A percentile compares a stretch with the other conserved stretches of the same genome.
Conservation (phyloP, 1,139 yeast genomes). For the Blastobotrys apis region DNA sequence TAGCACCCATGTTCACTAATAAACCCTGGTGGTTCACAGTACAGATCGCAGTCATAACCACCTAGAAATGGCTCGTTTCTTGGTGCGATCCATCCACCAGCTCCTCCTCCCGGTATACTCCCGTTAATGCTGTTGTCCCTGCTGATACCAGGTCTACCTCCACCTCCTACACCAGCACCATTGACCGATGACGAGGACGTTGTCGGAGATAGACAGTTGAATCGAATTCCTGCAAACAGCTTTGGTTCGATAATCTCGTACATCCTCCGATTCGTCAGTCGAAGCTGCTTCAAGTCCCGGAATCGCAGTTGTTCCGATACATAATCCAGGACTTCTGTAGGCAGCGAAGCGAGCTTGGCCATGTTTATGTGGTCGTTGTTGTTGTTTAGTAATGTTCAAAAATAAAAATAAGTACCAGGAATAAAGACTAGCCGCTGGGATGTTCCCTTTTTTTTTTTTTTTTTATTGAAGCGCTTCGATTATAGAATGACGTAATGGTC, state of each 20-base stretch:
- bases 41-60: slow-evolving; percentile 2
- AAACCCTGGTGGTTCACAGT: slow-evolving; percentile 6
- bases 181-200: too few relatives aligned
- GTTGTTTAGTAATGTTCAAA: too few relatives aligned
- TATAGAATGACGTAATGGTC: too few relatives aligned
- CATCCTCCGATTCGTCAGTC: slow-evolving; percentile 1
- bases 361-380: too few relatives aligned
- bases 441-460: background rate
- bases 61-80: slow-evolving; percentile 2
- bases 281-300: background rate
- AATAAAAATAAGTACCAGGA: too few relatives aligned
- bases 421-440: too few relatives aligned
- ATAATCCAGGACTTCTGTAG: slow-evolving; percentile 8
- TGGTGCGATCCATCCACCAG: background rate
- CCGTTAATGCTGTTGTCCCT: too few relatives aligned
- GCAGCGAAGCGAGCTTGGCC: background rate
- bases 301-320: slow-evolving; percentile 4
- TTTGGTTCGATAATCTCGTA: background rate
- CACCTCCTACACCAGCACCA: too few relatives aligned
- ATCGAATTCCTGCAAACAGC: background rate
- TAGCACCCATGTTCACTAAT: slow-evolving; percentile 8
- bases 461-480: background rate
- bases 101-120: too few relatives aligned
- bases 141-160: too few relatives aligned
- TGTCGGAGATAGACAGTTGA: background rate